Conservation (phyloP, 306 rosid genomes). For the Cicer chorassanicum region DNA sequence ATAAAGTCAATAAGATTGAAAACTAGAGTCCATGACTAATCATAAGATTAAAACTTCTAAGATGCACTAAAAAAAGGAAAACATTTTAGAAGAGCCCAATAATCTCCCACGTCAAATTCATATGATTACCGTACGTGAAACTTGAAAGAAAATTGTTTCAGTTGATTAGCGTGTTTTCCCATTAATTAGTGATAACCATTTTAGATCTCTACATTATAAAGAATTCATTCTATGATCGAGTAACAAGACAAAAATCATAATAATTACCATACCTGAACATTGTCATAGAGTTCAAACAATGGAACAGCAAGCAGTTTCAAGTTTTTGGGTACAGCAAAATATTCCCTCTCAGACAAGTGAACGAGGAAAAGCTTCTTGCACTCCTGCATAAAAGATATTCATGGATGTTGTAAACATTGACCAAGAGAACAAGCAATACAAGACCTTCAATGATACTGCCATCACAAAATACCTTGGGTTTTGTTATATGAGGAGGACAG, state of each 20-base stretch:
- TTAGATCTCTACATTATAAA: conserved; percentile 16
- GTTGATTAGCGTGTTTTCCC: conserved; percentile 3
- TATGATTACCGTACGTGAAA: conserved; percentile 15
- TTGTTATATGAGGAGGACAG: conserved; percentile 98
- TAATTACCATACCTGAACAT: conserved; percentile 76
- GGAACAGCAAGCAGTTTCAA: conserved; percentile 97
- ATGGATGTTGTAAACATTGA: conserved; percentile 29
- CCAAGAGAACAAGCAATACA: conserved; percentile 22
- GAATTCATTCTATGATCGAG: neutral
- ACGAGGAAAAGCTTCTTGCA: conserved; percentile 94
- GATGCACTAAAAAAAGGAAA: neutral
- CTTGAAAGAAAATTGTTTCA: conserved; percentile 21
- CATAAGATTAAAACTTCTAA: conserved; percentile 1
- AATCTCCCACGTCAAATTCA: conserved; percentile 11
- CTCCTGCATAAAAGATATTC: conserved; percentile 62
- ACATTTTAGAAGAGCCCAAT: conserved; percentile 6
- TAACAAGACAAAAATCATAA: conserved; percentile 19
- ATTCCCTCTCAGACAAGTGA: conserved; percentile 96
- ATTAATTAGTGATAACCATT: conserved; percentile 18
- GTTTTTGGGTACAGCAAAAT: conserved; percentile 96
- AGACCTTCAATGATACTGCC: neutral
- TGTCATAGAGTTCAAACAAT: conserved; percentile 97
- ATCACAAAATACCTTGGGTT: conserved; percentile 75
- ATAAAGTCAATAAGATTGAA: neutral
- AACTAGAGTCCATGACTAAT: neutral